Percentiles rank a stretch among this genome's conserved stretches.
Evolutionary conservation across 345 rosid genomes (phyloP).

Genomic region (Gossypium anomalum): DNA sequence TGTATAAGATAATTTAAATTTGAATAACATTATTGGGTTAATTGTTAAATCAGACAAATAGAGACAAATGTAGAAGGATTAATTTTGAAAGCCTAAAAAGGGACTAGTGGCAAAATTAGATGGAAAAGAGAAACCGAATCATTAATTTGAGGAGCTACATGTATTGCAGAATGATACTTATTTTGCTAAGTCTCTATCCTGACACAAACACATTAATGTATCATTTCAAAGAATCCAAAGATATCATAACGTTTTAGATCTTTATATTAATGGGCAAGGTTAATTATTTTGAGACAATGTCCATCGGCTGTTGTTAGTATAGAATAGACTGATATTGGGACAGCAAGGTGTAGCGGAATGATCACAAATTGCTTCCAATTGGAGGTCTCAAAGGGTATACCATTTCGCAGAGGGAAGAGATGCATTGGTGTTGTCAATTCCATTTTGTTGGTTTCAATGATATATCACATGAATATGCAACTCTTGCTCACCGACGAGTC

Average conservation of each 20-base stretch:
- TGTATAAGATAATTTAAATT: too few species aligned
- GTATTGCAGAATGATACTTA: conserved; percentile 12
- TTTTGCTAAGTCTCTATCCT: conserved; percentile 33
- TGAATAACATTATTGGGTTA: too few species aligned
- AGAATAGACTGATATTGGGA: neutral
- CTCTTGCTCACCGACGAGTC: too few species aligned
- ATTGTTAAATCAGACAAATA: too few species aligned
- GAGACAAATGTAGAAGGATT: too few species aligned
- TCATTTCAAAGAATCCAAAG: conserved; percentile 26
- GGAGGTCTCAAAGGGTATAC: neutral
- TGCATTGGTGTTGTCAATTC: neutral
- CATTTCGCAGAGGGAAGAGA: neutral
- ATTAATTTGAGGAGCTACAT: conserved; percentile 16
- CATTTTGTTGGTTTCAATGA: neutral
- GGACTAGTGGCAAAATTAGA: too few species aligned
- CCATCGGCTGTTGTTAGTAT: neutral
- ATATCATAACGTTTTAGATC: neutral
- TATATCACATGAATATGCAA: neutral
- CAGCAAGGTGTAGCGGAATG: neutral
- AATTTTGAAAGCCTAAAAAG: too few species aligned
- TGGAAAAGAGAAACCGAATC: conserved; percentile 9
- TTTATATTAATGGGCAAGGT: neutral
- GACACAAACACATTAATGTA: conserved; percentile 23
- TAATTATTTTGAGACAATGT: neutral
- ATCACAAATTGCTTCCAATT: neutral